Evolutionary conservation across 306 rosid genomes (phyloP), one percentile per base, ranked within the genome.

Genomic region (Canavalia gladiata): DNA sequence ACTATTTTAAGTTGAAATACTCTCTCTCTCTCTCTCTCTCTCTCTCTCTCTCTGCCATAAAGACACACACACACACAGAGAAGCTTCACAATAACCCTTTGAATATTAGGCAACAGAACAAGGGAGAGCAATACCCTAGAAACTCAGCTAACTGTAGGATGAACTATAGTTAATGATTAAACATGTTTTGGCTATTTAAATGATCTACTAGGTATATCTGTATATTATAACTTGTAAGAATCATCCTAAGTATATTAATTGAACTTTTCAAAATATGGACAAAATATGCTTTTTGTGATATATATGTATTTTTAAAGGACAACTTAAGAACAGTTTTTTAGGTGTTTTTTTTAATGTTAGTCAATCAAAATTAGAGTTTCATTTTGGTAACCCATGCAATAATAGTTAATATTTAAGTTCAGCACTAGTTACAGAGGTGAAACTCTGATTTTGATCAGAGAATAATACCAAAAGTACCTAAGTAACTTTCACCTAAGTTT

Each of bases 41-140:
- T 60, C 67, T 1, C 8, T 34, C 45, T 10, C 30, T 18, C 2
- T 18, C 2, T 10, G 5, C 0, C 42, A 59, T 42, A 4, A 11
- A 62, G 28, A 35, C 72, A n/a, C 25, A 60, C 60, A 55, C 39
- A 43, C 39, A 18, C 25, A 18, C 25, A 18, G 0, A 45, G 4
- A 29, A 54, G 5, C 54, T 29, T 28, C 49, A 49, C 34, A 18
- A 13, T 68, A 18, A 57, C 30, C 72, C 13, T 25, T 49, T 72
- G 34, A 12, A 13, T 34, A n/a, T 58, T 41, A 62, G 58, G 49
- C 39, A 73, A 73, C 56, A 31, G 47, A 74, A 45, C 31, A 29
- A 52, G 55, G 62, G 76, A 68, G 80, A 65, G 68, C 13, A 54
- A 55, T 81, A 54, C 37, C 64, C 46, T 46, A 81, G 59, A 43